Evolutionary conservation across 2,329 filamentous ascomycete genomes (phyloP).

Genomic region (Calonectria ilicicola): DNA sequence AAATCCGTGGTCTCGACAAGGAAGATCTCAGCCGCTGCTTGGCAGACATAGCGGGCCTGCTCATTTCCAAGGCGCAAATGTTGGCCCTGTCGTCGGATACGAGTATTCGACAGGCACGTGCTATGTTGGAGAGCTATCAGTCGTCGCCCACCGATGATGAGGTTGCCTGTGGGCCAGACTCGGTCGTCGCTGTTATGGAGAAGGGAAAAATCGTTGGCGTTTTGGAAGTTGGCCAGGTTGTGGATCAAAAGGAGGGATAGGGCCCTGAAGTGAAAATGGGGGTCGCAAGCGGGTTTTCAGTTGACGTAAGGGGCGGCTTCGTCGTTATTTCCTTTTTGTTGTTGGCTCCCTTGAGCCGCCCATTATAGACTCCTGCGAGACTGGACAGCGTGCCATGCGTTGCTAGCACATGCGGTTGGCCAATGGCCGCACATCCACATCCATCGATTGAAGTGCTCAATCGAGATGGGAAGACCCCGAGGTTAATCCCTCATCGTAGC

Average conservation of each 20-base stretch:
- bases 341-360: neutral
- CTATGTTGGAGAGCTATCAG: slow-evolving; percentile 61
- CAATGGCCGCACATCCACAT: neutral
- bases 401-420: slow-evolving; percentile 4
- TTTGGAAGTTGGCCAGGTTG: slow-evolving; percentile 40
- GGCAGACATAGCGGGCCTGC: slow-evolving; percentile 56
- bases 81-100: slow-evolving; percentile 68
- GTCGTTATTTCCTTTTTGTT: neutral
- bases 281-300: neutral
- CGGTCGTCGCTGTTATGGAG: slow-evolving; percentile 47
- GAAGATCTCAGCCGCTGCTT: slow-evolving; percentile 59
- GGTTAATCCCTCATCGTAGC: neutral
- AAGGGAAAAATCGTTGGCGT: slow-evolving; percentile 43
- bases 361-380: slow-evolving; percentile 7
- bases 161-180: slow-evolving; percentile 33
- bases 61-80: slow-evolving; percentile 68
- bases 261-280: neutral
- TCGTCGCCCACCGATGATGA: slow-evolving; percentile 45
- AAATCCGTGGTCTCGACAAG: slow-evolving; percentile 66
- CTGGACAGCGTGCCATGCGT: slow-evolving; percentile 10
- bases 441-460: slow-evolving; percentile 5
- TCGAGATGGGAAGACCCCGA: neutral
- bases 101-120: slow-evolving; percentile 64
- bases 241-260: slow-evolving; percentile 32
- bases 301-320: neutral